phyloP scores from a whole-genome alignment of 768 basidiomycete species.

The Trametes cubensis region DNA sequence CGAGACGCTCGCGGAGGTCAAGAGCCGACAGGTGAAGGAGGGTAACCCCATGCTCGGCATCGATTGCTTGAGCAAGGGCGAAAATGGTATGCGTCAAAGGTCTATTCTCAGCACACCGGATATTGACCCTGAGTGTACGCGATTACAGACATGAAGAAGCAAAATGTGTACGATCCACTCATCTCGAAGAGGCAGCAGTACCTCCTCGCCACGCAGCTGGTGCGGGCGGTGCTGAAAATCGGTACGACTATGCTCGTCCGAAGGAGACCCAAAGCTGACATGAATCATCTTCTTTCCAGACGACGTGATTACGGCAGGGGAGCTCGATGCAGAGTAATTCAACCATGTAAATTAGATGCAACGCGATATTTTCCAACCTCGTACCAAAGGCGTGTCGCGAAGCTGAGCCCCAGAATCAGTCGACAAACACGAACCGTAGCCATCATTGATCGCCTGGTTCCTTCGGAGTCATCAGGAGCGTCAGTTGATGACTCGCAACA shows the following conservation, averaged over 20 bases:
- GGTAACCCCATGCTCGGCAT: slow-evolving; percentile 86
- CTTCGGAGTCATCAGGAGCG: too few relatives aligned
- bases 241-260: slow-evolving; percentile 49
- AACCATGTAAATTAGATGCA: slow-evolving; percentile 14
- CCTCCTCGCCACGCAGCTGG: slow-evolving; percentile 93
- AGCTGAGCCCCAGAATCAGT: too few relatives aligned
- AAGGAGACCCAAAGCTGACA: slow-evolving; percentile 4
- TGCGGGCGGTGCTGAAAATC: slow-evolving; percentile 86
- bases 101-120: background rate
- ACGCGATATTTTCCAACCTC: background rate
- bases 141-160: slow-evolving; percentile 93
- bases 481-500: too few relatives aligned
- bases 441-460: too few relatives aligned
- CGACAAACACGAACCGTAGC: too few relatives aligned
- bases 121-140: background rate
- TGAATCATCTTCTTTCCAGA: slow-evolving; percentile 45
- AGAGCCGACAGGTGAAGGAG: slow-evolving; percentile 89
- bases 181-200: slow-evolving; percentile 98
- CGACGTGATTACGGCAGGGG: slow-evolving; percentile 76
- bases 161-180: slow-evolving; percentile 95
- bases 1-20: slow-evolving; percentile 94
- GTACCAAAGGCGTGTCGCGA: too few relatives aligned
- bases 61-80: slow-evolving; percentile 83
- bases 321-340: slow-evolving; percentile 61
- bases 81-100: slow-evolving; percentile 66